These are phyloP conservation scores for Simplicillium sp. DNA, from an alignment of 2,329 filamentous ascomycete genomes.

Conservation along the genomic window DNA sequence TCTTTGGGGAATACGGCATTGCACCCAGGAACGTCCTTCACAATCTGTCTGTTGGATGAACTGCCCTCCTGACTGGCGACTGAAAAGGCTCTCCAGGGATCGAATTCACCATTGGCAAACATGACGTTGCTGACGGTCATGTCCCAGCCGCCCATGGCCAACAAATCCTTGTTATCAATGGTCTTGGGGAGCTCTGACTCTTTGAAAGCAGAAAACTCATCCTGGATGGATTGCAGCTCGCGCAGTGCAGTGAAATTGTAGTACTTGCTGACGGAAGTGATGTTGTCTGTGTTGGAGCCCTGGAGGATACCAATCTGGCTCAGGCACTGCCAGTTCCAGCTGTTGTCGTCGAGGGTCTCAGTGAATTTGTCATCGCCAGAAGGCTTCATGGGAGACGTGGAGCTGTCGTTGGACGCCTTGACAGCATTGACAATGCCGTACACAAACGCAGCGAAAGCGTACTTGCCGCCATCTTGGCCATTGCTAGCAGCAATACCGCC, in stretches of 20 bases:
- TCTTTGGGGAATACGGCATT: not conserved
- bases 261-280: not conserved
- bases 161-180: slow-evolving; percentile 26
- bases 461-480: too few species aligned
- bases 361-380: slow-evolving; percentile 19
- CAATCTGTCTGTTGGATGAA: not conserved
- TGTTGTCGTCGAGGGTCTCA: slow-evolving; percentile 13
- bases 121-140: slow-evolving; percentile 14
- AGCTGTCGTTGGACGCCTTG: too few species aligned
- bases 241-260: not conserved
- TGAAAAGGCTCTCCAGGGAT: slow-evolving; percentile 16
- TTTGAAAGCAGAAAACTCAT: too few species aligned
- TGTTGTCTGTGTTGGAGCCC: slow-evolving; percentile 7
- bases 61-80: slow-evolving; percentile 7
- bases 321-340: slow-evolving; percentile 10
- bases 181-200: too few species aligned
- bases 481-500: too few species aligned
- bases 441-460: too few species aligned
- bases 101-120: slow-evolving; percentile 19
- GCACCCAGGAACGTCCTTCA: too few species aligned
- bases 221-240: not conserved
- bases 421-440: too few species aligned
- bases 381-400: too few species aligned
- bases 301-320: slow-evolving; percentile 9
- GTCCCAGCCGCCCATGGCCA: slow-evolving; percentile 18